Percentiles rank a stretch among this genome's conserved stretches.
Conservation (phyloP, 306 rosid genomes). For the Inga leiocalycina region DNA sequence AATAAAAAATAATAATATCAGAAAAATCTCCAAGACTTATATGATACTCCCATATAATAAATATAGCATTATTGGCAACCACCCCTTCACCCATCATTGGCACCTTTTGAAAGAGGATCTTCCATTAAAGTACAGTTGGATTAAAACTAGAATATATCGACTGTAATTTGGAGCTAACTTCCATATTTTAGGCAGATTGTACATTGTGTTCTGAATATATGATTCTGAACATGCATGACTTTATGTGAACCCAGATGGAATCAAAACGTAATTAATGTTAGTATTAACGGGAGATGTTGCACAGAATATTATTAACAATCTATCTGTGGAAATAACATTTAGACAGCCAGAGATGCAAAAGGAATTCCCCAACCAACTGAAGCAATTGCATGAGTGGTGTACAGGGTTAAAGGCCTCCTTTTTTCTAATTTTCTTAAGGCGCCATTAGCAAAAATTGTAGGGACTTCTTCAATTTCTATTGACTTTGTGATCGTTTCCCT, state of each 20-base stretch:
- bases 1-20: no score
- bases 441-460: constrained; percentile 26
- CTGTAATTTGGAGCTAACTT: background rate
- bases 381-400: constrained; percentile 28
- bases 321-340: constrained; percentile 15
- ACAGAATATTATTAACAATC: constrained; percentile 23
- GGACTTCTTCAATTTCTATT: constrained; percentile 28
- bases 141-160: background rate
- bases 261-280: constrained; percentile 35
- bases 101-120: background rate
- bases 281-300: constrained; percentile 31
- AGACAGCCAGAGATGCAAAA: constrained; percentile 31
- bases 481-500: constrained; percentile 62
- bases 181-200: constrained; percentile 18
- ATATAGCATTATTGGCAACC: background rate
- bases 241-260: constrained; percentile 16
- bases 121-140: background rate
- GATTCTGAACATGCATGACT: constrained; percentile 4
- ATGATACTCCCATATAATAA: background rate
- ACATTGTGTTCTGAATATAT: background rate
- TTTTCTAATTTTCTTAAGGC: constrained; percentile 33
- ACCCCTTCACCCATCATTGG: background rate
- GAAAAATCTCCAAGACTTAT: no score
- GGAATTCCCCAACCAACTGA: constrained; percentile 30
- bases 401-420: constrained; percentile 2